Base-by-base conservation (phyloP, 768 basidiomycete genomes). In the Multifurca ochricompacta region DNA sequence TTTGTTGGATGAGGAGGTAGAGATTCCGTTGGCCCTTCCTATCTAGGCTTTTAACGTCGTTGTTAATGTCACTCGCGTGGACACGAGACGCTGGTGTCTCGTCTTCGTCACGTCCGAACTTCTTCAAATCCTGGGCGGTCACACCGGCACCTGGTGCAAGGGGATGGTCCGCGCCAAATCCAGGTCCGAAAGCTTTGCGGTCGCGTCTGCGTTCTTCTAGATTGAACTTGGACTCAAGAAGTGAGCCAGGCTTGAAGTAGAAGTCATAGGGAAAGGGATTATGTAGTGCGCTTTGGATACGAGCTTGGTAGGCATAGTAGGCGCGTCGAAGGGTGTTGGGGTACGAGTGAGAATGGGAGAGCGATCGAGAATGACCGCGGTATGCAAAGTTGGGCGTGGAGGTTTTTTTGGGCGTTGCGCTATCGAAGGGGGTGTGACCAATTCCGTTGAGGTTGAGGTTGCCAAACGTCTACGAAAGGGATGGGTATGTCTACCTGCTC, bases 211-310 rank as follows among this genome's bases (percentile, higher is more conserved):
- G 77, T 64, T 93, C 86, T 65, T 92, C 86, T 46, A 80, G 68
- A 44, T 76, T 82, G 69, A 91, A 95, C 35, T 87, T 79, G 13
- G 82, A 81, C 67, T 93, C 86, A 28, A 93, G 78, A 14, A 89
- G 74, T 0, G 92, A 88, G 8, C 93, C 93, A 46, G 83, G 83
- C 70, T 92, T 92, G 77, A 95, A 95, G 73, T 94, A 97, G 70
- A 95, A 91, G 43, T 92, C 84, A 54, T 80, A 75, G 16, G 93
- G 89, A 67, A 91, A 84, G 1, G 93, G 93, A 62, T 91, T 90
- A 66, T 86, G 85, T 44, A 97, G 72, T 3, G 92, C 85, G 60
- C 89, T 85, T 63, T 83, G 80, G 65, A 97, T 79, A 39, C 89
- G 83, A 8, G 80, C 74, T 66, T 91, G 87, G 75, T 95, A 94